Conservation (phyloP, 345 rosid species). For the Euclidium syriacum region DNA sequence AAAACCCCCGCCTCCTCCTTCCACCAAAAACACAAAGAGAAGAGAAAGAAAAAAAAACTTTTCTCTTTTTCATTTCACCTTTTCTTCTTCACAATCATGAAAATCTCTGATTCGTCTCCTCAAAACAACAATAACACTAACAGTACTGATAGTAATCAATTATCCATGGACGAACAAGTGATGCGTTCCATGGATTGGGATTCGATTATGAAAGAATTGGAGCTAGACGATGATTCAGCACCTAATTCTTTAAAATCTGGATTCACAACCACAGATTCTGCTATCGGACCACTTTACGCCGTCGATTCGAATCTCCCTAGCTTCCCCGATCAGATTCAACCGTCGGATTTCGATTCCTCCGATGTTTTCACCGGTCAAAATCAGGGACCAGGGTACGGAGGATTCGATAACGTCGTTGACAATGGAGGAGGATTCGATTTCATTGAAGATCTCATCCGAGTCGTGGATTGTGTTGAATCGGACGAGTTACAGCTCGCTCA, state of each 20-base stretch:
- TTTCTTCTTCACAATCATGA: slow-evolving; percentile 40
- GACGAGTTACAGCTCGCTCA: slow-evolving; percentile 73
- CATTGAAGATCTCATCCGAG: slow-evolving; percentile 74
- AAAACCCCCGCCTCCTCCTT: slow-evolving; percentile 43
- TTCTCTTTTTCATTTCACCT: neutral
- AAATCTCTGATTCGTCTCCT: slow-evolving; percentile 49
- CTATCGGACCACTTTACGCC: slow-evolving; percentile 16
- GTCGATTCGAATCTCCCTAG: slow-evolving; percentile 32
- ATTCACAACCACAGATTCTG: neutral
- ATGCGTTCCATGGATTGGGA: slow-evolving; percentile 87
- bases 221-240: slow-evolving; percentile 54
- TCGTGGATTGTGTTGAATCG: slow-evolving; percentile 75
- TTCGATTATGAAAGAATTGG: slow-evolving; percentile 74
- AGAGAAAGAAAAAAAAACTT: neutral
- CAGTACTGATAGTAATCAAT: slow-evolving; percentile 20
- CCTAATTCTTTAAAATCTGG: slow-evolving; percentile 20
- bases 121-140: slow-evolving; percentile 28
- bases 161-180: slow-evolving; percentile 44
- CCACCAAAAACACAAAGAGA: neutral
- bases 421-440: slow-evolving; percentile 45
- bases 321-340: slow-evolving; percentile 31
- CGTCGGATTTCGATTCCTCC: slow-evolving; percentile 43
- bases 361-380: slow-evolving; percentile 39
- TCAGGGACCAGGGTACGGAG: slow-evolving; percentile 16
- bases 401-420: slow-evolving; percentile 15